Conservation (phyloP, 176 grass and related monocot species). For the Cenchrus fungigraminus region DNA sequence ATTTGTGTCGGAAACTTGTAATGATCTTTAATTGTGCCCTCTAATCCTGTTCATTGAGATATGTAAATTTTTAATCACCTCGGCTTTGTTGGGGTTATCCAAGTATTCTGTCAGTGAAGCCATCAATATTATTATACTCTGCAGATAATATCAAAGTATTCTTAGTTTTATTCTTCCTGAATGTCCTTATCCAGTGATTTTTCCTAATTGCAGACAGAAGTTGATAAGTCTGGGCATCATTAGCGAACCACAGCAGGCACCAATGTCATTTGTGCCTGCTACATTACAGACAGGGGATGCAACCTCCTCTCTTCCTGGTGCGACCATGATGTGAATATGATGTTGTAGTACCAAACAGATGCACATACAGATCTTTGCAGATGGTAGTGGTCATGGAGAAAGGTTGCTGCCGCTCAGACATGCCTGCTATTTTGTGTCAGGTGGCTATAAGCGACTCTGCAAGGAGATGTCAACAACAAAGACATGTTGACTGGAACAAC, state of each 20-base stretch:
- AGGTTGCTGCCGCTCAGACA: conserved; percentile 14
- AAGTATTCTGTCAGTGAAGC: conserved; percentile 10
- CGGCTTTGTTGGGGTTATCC: neutral
- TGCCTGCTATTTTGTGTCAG: conserved; percentile 24
- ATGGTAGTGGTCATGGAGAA: conserved; percentile 5
- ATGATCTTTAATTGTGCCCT: neutral
- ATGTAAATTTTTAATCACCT: conserved; percentile 8
- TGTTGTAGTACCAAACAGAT: conserved; percentile 15
- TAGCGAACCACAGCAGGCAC: conserved; percentile 64
- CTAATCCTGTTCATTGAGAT: conserved; percentile 4
- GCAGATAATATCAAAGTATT: neutral
- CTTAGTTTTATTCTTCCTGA: conserved; percentile 31
- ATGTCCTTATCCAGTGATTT: conserved; percentile 22
- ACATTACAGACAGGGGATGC: conserved; percentile 57
- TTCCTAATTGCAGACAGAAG: conserved; percentile 59
- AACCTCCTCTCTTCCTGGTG: conserved; percentile 66
- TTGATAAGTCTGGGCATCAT: conserved; percentile 76
- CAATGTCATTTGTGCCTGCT: conserved; percentile 56
- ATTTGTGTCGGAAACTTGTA: neutral
- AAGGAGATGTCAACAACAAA: neutral
- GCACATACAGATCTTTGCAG: neutral
- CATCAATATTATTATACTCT: conserved; percentile 21
- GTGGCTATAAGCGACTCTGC: conserved; percentile 12
- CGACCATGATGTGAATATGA: conserved; percentile 66
- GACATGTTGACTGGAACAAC: neutral